These are phyloP conservation scores for Fusarium scirpi DNA, from an alignment of 2,329 filamentous ascomycete species.

Conservation along the genomic window DNA sequence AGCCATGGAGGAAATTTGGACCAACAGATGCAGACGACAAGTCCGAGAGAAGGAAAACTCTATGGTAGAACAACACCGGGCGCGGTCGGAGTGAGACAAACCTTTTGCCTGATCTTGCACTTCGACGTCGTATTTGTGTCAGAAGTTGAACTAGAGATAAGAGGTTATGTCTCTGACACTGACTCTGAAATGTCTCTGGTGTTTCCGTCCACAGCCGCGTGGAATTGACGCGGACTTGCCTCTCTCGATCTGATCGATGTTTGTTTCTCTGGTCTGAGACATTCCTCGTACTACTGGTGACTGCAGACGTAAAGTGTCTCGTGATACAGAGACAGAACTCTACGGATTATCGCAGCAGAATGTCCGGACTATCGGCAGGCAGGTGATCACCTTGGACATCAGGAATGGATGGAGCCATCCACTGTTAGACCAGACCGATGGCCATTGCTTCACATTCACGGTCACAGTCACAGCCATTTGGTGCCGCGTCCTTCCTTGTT, in stretches of 20 bases:
- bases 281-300: not conserved
- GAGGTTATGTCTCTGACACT: not conserved
- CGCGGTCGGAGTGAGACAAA: constrained; percentile 35
- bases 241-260: constrained; percentile 1
- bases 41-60: constrained; percentile 27
- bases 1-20: constrained; percentile 22
- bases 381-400: constrained; percentile 32
- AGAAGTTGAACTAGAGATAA: constrained; percentile 12
- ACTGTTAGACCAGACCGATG: constrained; percentile 28
- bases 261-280: constrained; percentile 26
- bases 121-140: constrained; percentile 2
- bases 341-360: constrained; percentile 28
- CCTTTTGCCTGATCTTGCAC: constrained; percentile 9
- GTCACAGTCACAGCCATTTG: not conserved
- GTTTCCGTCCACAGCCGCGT: constrained; percentile 12
- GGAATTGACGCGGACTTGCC: not conserved
- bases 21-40: constrained; percentile 35
- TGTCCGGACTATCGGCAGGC: constrained; percentile 36
- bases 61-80: constrained; percentile 27
- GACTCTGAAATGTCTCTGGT: constrained; percentile 6
- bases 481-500: not conserved
- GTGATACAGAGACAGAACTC: constrained; percentile 25
- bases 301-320: constrained; percentile 24
- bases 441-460: not conserved
- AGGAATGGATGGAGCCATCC: constrained; percentile 20